Conservation (phyloP, 495 filamentous ascomycete genomes). For the Margaritispora aquatica region DNA sequence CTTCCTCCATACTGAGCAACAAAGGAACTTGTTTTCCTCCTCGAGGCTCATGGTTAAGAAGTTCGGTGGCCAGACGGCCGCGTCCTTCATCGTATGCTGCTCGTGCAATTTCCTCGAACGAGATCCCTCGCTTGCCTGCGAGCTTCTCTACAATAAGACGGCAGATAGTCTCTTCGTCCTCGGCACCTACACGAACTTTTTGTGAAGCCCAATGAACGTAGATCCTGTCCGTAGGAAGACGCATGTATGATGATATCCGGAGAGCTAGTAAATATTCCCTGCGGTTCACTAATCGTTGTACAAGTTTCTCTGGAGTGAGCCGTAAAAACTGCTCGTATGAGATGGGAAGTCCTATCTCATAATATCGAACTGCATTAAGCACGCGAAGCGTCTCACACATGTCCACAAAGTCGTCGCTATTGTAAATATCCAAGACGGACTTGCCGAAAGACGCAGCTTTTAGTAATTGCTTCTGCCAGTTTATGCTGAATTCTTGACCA, state of each 20-base stretch:
- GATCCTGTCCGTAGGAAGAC: conserved; percentile 79
- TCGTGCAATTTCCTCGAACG: conserved; percentile 88
- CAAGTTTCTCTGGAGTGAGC: conserved; percentile 79
- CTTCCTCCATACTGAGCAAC: conserved; percentile 93
- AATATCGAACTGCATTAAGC: conserved; percentile 85
- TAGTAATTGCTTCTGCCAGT: conserved; percentile 92
- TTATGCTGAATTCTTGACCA: conserved; percentile 79
- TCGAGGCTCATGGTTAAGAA: conserved; percentile 88
- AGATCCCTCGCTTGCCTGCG: conserved; percentile 80
- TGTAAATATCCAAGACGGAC: conserved; percentile 92
- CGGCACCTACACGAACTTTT: conserved; percentile 80
- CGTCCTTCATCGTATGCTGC: conserved; percentile 96
- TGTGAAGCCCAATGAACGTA: conserved; percentile 96
- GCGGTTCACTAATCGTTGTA: conserved; percentile 78
- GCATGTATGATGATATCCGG: conserved; percentile 80
- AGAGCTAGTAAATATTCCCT: conserved; percentile 90
- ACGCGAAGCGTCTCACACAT: conserved; percentile 95
- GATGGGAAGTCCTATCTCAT: conserved; percentile 83
- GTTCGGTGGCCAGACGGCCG: conserved; percentile 74
- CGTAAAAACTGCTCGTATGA: conserved; percentile 87
- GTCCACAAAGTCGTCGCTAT: conserved; percentile 95
- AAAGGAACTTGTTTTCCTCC: conserved; percentile 93
- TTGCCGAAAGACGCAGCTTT: conserved; percentile 97
- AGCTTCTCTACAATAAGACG: conserved; percentile 81
- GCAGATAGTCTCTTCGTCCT: conserved; percentile 85